Conservation (phyloP, 176 grass and related monocot species). For the Cenchrus purpureus region DNA sequence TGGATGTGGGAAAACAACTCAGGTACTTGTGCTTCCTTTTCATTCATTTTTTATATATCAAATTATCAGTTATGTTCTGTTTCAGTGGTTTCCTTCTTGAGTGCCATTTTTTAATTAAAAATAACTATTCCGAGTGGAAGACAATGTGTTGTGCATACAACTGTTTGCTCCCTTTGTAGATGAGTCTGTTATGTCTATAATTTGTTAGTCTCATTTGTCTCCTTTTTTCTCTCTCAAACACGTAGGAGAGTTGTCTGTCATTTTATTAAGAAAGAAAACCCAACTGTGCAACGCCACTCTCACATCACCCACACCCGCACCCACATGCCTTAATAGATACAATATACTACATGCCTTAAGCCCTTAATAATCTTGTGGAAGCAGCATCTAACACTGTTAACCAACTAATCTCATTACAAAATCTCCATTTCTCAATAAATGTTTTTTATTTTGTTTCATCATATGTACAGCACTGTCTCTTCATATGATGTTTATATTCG, state of each 20-base stretch:
- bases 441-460: neutral
- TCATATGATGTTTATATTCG: constrained; percentile 5
- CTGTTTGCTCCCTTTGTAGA: neutral
- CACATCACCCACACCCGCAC: no score
- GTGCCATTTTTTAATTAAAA: constrained; percentile 10
- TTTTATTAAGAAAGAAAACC: no score
- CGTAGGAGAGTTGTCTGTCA: no score
- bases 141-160: constrained; percentile 4
- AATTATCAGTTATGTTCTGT: constrained; percentile 14
- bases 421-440: neutral
- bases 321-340: no score
- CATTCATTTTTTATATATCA: neutral
- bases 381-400: neutral
- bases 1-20: constrained; percentile 98
- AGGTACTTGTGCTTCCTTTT: constrained; percentile 56
- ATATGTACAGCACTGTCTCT: neutral
- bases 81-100: constrained; percentile 21
- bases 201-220: no score
- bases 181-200: neutral
- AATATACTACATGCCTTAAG: no score
- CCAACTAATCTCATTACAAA: neutral
- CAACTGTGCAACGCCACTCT: no score
- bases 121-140: constrained; percentile 20
- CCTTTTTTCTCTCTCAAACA: no score
- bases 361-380: neutral